phyloP scores from a whole-genome alignment of 106 monocot species.

The Cymbidium sinense region DNA sequence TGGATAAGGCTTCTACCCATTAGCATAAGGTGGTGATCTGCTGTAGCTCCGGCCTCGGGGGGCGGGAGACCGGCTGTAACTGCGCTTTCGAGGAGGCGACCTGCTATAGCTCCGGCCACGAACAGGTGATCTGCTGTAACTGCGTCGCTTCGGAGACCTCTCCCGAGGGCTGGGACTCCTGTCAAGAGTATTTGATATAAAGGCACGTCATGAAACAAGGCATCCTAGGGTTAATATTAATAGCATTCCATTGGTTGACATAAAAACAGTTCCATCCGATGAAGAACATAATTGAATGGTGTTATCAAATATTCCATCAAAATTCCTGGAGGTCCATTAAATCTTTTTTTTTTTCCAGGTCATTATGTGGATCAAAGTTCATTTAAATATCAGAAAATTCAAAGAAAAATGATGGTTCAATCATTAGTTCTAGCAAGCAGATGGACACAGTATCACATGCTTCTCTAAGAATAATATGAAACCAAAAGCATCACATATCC shows the following conservation, averaged over 20 bases:
- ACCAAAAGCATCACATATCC: too few relatives aligned
- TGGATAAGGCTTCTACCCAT: constrained; percentile 4
- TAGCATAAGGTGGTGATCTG: constrained; percentile 7
- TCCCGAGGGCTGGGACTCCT: constrained; percentile 16
- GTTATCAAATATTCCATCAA: neutral
- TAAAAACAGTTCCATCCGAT: neutral
- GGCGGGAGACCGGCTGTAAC: constrained; percentile 5
- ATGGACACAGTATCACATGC: too few relatives aligned
- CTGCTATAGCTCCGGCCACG: neutral
- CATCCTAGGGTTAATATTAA: neutral
- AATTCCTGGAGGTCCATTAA: neutral
- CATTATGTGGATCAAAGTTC: neutral
- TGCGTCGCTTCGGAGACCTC: constrained; percentile 18
- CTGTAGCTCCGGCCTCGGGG: constrained; percentile 6
- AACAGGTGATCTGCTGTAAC: constrained; percentile 13
- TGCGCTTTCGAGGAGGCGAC: constrained; percentile 7
- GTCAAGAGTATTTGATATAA: neutral
- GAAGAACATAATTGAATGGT: neutral
- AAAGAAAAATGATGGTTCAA: too few relatives aligned
- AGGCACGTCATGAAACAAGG: neutral
- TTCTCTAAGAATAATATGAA: too few relatives aligned
- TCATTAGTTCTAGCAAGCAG: too few relatives aligned
- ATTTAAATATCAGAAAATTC: too few relatives aligned
- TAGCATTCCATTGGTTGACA: too few relatives aligned
- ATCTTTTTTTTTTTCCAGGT: neutral